Evolutionary conservation across 2,329 filamentous ascomycete species (phyloP), one percentile per base, ranked within the genome.

Genomic region (Alternaria consortialis): DNA sequence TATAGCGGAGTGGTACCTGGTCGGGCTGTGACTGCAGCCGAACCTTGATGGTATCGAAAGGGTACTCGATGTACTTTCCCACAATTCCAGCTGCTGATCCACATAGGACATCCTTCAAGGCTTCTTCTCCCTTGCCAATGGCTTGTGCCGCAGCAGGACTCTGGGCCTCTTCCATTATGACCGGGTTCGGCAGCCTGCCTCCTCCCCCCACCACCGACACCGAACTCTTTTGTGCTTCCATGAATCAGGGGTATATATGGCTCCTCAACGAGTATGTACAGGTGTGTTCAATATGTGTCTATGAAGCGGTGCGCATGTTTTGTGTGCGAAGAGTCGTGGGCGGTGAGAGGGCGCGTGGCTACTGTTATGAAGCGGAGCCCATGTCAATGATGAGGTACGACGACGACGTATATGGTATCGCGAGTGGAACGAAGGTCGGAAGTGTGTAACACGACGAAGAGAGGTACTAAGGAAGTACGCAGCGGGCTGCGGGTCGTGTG

Each of bases 1-100:
- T 88, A 79, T 97, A 98, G 62, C 87, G 89, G 20, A 94, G 86
- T 15, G 93, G 93, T 2, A 93, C 84, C 71, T 90, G 88, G 78
- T 94, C 91, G 34, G 93, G 92, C 79, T 98, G 94, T n/a, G 94
- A 95, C 79, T 99, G 95, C 11, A 99, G 87, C 40, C 95, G 91
- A 62, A 99, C 95, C 82, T 99, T 99, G 79, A 99, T 90, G 0
- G 95, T 99, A 81, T 99, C 95, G 81, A 99, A 99, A 25, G 95
- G 95, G 78, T 97, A 99, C 79, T 99, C 95, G 75, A 99, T 94
- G 78, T 94, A 92, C 83, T 98, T 99, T 64, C 94, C 94, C 36
- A 92, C 89, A 61, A 96, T 88, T 62, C 95, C 95, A 56, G 94
- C 94, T 80, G 94, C 88, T 60, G 94, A 97, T 77, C 95, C 95